Percentiles rank a stretch among this genome's conserved stretches.
Conservation (phyloP, 495 filamentous ascomycete genomes). For the Trichoderma parareesei region DNA sequence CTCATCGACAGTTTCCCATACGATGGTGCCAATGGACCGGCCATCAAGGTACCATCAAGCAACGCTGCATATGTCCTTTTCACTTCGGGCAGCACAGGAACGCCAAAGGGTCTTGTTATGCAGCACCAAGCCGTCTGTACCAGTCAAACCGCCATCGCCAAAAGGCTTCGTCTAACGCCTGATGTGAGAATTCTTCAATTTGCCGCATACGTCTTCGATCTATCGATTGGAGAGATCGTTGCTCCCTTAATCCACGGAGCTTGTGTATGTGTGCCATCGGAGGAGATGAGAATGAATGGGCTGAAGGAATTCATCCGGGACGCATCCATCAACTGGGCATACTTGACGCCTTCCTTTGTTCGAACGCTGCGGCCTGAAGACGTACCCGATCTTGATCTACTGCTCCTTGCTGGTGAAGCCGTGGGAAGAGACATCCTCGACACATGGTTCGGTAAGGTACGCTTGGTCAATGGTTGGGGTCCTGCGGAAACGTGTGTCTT, state of each 20-base stretch:
- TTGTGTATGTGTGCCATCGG: conserved; percentile 18
- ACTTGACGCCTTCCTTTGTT: conserved; percentile 37
- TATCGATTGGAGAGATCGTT: conserved; percentile 8
- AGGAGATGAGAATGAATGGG: conserved; percentile 13
- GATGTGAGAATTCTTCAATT: conserved; percentile 9
- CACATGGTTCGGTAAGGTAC: conserved; percentile 2
- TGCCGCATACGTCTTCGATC: conserved; percentile 8
- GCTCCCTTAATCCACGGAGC: background rate
- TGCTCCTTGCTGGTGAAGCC: conserved; percentile 31
- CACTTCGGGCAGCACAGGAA: conserved; percentile 9
- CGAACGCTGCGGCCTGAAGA: conserved; percentile 29
- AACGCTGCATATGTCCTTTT: conserved; percentile 9
- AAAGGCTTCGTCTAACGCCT: conserved; percentile 28
- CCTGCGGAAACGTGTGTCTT: conserved; percentile 28
- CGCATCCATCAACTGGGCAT: conserved; percentile 21
- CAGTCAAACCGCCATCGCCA: conserved; percentile 1
- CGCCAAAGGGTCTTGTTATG: conserved; percentile 5
- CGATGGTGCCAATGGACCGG: background rate
- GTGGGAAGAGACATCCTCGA: conserved; percentile 14
- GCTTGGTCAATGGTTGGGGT: conserved; percentile 46
- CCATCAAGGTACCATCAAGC: background rate
- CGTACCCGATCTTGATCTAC: conserved; percentile 28
- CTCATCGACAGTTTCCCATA: conserved; percentile 17
- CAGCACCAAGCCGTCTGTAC: conserved; percentile 3
- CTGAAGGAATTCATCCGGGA: conserved; percentile 27